Evolutionary conservation across 305 asterid genomes (phyloP).

Genomic region (Solanum hybrid): DNA sequence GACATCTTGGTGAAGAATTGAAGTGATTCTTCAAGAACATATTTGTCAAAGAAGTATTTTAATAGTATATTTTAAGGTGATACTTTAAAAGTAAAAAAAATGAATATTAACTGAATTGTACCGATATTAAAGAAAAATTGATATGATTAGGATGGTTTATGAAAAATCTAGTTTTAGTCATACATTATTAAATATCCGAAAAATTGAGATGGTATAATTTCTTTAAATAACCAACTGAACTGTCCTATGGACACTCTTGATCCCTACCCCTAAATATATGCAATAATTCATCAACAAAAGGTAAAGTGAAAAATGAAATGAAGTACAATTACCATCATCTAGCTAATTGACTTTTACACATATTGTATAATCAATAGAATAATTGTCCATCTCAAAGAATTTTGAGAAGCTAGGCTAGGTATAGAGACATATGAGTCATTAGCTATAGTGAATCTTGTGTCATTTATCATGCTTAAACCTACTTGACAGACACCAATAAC

Average conservation of each 20-base stretch:
- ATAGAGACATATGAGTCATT: neutral
- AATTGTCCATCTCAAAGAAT: conserved; percentile 5
- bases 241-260: neutral
- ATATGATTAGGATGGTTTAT: too few relatives aligned
- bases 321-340: neutral
- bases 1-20: too few relatives aligned
- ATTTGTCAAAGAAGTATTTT: too few relatives aligned
- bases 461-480: conserved; percentile 47
- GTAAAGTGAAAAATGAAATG: neutral
- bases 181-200: too few relatives aligned
- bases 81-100: too few relatives aligned
- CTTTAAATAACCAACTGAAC: too few relatives aligned
- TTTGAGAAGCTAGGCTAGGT: neutral
- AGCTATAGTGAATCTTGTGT: conserved; percentile 12
- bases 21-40: too few relatives aligned
- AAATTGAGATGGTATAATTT: too few relatives aligned
- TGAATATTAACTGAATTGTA: too few relatives aligned
- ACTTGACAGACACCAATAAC: conserved; percentile 22
- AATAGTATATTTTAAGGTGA: too few relatives aligned
- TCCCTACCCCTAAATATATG: neutral
- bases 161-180: too few relatives aligned
- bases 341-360: neutral
- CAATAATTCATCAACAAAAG: neutral
- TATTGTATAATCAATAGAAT: neutral
- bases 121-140: too few relatives aligned